These are phyloP conservation scores for Macrotyloma uniflorum DNA, from an alignment of 306 rosid species.

Conservation along the genomic window DNA sequence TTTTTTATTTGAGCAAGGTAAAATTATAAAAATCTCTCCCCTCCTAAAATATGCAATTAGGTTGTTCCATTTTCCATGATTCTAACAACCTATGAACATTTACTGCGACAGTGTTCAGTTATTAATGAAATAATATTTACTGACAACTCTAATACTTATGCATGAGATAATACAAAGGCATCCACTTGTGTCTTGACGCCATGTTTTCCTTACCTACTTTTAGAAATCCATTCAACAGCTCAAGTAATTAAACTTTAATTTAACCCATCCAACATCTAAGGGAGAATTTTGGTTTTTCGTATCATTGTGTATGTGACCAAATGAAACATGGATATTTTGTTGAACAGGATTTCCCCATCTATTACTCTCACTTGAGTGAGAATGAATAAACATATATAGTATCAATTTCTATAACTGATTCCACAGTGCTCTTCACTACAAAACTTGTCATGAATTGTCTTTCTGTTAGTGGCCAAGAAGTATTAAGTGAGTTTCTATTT, in stretches of 20 bases:
- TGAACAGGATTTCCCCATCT: background rate
- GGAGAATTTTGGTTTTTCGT: background rate
- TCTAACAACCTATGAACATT: background rate
- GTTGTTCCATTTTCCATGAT: background rate
- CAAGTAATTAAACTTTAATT: background rate
- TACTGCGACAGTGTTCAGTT: background rate
- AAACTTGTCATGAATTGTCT: background rate
- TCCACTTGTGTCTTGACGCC: background rate
- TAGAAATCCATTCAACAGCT: background rate
- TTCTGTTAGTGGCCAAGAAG: slow-evolving; percentile 23
- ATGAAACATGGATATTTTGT: background rate
- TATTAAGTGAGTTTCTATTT: background rate
- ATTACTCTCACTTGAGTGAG: background rate
- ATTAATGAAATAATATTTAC: too few relatives aligned
- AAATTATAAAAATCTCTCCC: background rate
- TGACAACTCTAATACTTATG: too few relatives aligned
- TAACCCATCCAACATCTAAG: background rate
- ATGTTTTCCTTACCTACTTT: background rate
- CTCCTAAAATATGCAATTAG: background rate
- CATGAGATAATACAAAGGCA: background rate
- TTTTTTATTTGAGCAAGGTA: background rate
- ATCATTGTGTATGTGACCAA: background rate
- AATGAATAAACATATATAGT: background rate
- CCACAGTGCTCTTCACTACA: background rate
- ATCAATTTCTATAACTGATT: background rate